Evolutionary conservation across 192 early-diverging fungal genomes (phyloP), one percentile per base, ranked within the genome.

Genomic region (Radiomyces spectabilis): DNA sequence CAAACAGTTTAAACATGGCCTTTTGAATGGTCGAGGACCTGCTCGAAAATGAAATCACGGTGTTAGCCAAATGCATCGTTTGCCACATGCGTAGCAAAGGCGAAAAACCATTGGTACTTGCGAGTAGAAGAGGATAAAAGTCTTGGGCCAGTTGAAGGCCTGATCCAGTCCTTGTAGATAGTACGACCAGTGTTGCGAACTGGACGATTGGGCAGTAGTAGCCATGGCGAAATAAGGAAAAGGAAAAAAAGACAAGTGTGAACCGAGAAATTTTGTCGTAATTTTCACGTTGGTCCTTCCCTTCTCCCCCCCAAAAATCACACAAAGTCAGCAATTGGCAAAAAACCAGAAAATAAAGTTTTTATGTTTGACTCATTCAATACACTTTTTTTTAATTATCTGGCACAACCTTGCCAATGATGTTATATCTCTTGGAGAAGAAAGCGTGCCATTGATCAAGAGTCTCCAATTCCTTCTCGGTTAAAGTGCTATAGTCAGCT

Each of bases 381-480:
- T n/a, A n/a, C n/a, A n/a, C n/a, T n/a, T n/a, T n/a, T 15, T 46
- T 32, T 66, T 64, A 55, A 30, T 54, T 48, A 5, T 61, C 43
- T 18, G 53, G 44, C 18, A 53, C 58, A 9, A 83, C 61, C 40
- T 73, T 81, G 25, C 87, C 87, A 35, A 86, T 79, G 22, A 86
- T 78, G 45, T 81, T 76, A 44, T 90, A 90, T 53, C 82, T 75
- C 59, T 83, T 81, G 62, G 69, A 53, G 61, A 83, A 91, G 60
- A 75, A 82, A 4, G 72, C 51, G 24, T 68, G 77, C 89, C 89
- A 91, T n/a, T 88, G 73, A 38, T 87, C 75, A 25, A 91, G 70
- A 13, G 77, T 76, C 57, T 86, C 66, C 26, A 82, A 55, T 69
- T 90, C 82, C 44, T 87, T 83, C 46, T 77, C 82, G 43, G 62